Evolutionary conservation across 139 green algal genomes (phyloP).

Genomic region (Diplosphaera chodatii): DNA sequence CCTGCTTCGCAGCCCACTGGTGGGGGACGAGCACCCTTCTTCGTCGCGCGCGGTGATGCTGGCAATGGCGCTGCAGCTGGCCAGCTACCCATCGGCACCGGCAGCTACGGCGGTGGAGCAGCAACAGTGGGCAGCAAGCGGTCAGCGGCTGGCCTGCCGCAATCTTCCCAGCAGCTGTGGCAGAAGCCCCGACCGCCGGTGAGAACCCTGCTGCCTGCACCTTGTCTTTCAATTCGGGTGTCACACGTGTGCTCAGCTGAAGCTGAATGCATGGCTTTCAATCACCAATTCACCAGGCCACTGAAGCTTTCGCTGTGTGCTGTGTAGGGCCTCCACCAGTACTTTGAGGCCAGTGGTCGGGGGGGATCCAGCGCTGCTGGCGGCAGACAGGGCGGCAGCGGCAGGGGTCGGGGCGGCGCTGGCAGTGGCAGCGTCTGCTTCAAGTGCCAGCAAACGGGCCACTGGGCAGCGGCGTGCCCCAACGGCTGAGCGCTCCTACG

Average conservation of each 20-base stretch:
- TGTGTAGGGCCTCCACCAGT: not conserved
- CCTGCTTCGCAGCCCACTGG: not conserved
- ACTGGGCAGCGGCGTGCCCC: slow-evolving; percentile 16
- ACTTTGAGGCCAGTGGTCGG: not conserved
- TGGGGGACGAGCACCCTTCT: not conserved
- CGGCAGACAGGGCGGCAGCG: too few species aligned
- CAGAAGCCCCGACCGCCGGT: not conserved
- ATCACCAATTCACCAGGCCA: too few species aligned
- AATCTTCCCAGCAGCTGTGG: not conserved
- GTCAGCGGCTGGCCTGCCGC: not conserved
- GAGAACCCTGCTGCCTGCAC: too few species aligned
- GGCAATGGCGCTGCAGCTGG: not conserved
- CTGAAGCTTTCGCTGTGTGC: too few species aligned
- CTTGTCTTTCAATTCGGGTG: too few species aligned
- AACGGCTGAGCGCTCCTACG: not conserved
- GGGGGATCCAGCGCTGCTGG: too few species aligned
- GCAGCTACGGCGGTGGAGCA: not conserved
- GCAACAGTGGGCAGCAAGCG: not conserved
- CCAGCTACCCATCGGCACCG: not conserved
- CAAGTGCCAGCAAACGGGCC: slow-evolving; percentile 15
- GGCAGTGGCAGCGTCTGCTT: slow-evolving; percentile 3
- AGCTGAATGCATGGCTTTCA: too few species aligned
- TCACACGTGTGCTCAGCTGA: too few species aligned
- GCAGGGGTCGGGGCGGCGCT: not conserved
- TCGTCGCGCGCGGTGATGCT: not conserved